Evolutionary conservation across 331 rosid genomes (phyloP), one percentile per base, ranked within the genome.

Genomic region (Prunus yedoensis): DNA sequence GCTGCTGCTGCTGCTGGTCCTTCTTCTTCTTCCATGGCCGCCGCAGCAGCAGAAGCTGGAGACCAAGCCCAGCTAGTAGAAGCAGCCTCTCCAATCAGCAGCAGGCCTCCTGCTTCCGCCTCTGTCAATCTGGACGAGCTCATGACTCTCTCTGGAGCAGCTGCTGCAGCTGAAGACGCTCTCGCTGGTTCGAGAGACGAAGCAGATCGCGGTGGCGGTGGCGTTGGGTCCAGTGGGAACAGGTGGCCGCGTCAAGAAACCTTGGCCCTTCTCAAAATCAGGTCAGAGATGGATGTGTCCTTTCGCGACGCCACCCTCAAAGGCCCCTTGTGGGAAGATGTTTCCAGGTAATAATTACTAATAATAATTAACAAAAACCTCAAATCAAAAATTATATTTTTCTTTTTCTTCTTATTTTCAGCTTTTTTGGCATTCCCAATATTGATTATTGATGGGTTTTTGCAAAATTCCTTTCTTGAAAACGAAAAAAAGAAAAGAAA

Each of bases 231-330:
- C 68, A 68, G 80, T 10, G 89, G 86, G 5, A 86, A 83, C 32
- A 70, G 89, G 16, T 86, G 89, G 89, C 89, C 89, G 14, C 79
- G 89, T 2, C 89, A 80, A 25, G 89, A 86, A 76, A 83, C 89
- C 2, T 52, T 83, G 2, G 85, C 87, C 7, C 81, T 86, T 30
- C 78, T 86, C 50, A 83, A 64, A 63, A 83, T 86, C 75, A 81
- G 89, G 79, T 86, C 87, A 2, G 89, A 86, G n/a, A 83, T 86
- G 89, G 89, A 86, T 66, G 67, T 78, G 1, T 52, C 65, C 8
- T 86, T 86, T 58, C 81, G 87, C 5, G 89, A 86, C 58, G 87
- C 89, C 54, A 77, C 87, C 7, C 83, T 86, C 38, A 86, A 86
- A 50, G 87, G 85, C 4, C 89, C 89, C 8, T 78, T 86, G 4